phyloP scores from a whole-genome alignment of 495 filamentous ascomycete species.

The Bombardia bombarda region DNA sequence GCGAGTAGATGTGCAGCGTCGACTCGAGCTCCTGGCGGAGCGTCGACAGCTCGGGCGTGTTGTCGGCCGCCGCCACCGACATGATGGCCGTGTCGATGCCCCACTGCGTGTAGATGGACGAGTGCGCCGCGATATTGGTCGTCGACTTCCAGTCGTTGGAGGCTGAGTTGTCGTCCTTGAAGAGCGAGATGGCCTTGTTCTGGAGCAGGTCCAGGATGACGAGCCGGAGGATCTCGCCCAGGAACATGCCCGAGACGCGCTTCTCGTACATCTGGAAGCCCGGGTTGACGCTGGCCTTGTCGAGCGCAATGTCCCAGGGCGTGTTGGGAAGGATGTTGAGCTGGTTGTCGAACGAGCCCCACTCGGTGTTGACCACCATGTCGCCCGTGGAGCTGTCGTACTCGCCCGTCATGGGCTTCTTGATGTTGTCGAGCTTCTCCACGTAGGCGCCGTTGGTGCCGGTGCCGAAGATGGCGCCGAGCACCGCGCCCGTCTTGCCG shows the following conservation, averaged over 20 bases:
- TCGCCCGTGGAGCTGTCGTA: slow-evolving; percentile 79
- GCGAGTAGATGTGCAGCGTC: slow-evolving; percentile 60
- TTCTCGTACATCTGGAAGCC: slow-evolving; percentile 99
- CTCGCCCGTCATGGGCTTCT: slow-evolving; percentile 54
- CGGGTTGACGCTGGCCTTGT: slow-evolving; percentile 77
- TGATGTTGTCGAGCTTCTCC: slow-evolving; percentile 61
- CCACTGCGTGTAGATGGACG: slow-evolving; percentile 71
- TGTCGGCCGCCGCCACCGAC: slow-evolving; percentile 72
- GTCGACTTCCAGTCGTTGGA: slow-evolving; percentile 58
- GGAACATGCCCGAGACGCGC: slow-evolving; percentile 95
- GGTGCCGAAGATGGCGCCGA: slow-evolving; percentile 92
- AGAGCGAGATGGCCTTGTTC: slow-evolving; percentile 52
- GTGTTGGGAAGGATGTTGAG: slow-evolving; percentile 82
- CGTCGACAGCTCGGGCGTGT: slow-evolving; percentile 49
- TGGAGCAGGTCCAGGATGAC: slow-evolving; percentile 60
- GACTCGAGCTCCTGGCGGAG: slow-evolving; percentile 71
- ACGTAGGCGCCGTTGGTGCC: slow-evolving; percentile 95
- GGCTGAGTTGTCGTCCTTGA: slow-evolving; percentile 58
- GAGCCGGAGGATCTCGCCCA: slow-evolving; percentile 86
- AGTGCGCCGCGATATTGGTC: slow-evolving; percentile 55
- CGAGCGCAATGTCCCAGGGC: slow-evolving; percentile 69
- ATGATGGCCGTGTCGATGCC: slow-evolving; percentile 83
- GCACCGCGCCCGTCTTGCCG: slow-evolving; percentile 74
- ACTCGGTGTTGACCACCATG: slow-evolving; percentile 98
- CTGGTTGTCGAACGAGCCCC: slow-evolving; percentile 96